phyloP scores from a whole-genome alignment of 2,329 filamentous ascomycete genomes.

The Cordyceps javanica region DNA sequence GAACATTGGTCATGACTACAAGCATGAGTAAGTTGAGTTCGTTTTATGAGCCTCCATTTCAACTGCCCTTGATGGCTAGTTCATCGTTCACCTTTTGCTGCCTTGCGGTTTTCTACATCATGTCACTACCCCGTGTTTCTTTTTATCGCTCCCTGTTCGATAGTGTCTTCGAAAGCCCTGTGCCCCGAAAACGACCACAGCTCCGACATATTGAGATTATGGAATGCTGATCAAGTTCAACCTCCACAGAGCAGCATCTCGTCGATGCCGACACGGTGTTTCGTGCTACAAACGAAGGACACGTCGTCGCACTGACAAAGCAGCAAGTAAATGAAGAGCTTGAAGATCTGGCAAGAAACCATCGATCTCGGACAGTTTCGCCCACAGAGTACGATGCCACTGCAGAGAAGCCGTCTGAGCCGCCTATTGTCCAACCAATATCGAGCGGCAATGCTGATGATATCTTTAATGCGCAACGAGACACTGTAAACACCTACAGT shows the following conservation, averaged over 20 bases:
- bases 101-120: no score
- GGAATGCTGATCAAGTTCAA: not conserved
- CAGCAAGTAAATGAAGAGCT: not conserved
- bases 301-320: not conserved
- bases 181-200: no score
- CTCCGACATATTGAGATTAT: no score
- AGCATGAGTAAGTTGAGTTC: conserved; percentile 5
- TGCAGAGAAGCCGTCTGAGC: not conserved
- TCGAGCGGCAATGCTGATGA: not conserved
- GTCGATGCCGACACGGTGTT: not conserved
- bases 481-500: not conserved
- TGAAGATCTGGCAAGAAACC: not conserved
- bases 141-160: no score
- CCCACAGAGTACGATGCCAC: not conserved
- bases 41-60: no score
- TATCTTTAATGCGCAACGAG: no score
- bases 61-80: no score
- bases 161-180: no score
- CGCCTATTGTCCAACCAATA: not conserved
- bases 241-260: not conserved
- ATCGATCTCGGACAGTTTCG: not conserved
- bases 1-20: conserved; percentile 3
- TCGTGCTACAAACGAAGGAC: not conserved
- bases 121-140: no score
- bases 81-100: no score